These are phyloP conservation scores for Saussurea involucrata DNA, from an alignment of 129 eudicot species.

Conservation along the genomic window DNA sequence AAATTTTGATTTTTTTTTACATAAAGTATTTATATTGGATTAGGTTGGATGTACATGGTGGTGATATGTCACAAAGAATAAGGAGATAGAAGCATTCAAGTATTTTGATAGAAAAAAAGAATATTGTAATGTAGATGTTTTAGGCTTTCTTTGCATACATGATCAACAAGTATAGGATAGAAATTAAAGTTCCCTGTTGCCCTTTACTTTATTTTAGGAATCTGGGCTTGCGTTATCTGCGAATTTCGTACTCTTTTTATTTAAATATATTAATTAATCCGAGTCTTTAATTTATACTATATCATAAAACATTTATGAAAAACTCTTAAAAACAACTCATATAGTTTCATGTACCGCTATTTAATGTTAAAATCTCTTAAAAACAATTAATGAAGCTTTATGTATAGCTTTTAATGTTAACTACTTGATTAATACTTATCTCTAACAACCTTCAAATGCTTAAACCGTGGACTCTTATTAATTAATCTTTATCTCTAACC, in stretches of 20 bases:
- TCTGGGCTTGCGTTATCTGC: slow-evolving; percentile 19
- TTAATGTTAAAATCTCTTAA: too few relatives aligned
- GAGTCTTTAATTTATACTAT: neutral
- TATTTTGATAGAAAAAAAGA: neutral
- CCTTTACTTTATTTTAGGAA: slow-evolving; percentile 17
- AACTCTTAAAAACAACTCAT: too few relatives aligned
- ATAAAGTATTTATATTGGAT: neutral
- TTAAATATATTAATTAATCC: neutral
- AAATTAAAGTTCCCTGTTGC: slow-evolving; percentile 10
- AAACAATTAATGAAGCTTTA: too few relatives aligned
- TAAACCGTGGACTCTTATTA: too few relatives aligned
- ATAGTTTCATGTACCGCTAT: too few relatives aligned
- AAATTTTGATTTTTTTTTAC: neutral
- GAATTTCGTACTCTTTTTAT: neutral
- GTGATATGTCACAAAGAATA: neutral
- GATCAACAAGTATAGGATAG: neutral
- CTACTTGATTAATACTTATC: too few relatives aligned
- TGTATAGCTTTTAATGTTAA: too few relatives aligned
- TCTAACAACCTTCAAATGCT: too few relatives aligned
- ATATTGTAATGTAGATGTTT: slow-evolving; percentile 5
- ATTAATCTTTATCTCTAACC: too few relatives aligned
- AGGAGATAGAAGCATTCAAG: neutral
- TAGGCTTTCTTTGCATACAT: slow-evolving; percentile 12
- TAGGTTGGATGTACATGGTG: neutral
- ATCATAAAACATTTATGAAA: too few relatives aligned